Percentiles rank a stretch among this genome's conserved stretches.
These are phyloP conservation scores for Schizochytrium sp. DNA, from an alignment of 108 stramenopile genomes.

Conservation along the genomic window DNA sequence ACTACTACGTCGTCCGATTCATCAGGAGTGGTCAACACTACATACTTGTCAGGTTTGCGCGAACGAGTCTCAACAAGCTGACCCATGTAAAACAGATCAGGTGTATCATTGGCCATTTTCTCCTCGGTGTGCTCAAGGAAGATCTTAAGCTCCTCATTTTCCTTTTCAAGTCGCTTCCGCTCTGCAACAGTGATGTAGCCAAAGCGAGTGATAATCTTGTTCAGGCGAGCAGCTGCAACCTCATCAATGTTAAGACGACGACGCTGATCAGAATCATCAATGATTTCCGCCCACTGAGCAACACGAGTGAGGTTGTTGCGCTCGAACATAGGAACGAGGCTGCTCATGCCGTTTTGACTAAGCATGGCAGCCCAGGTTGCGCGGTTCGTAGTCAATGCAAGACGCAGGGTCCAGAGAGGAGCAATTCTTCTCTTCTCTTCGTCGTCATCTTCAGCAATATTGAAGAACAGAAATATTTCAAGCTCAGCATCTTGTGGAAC, in stretches of 20 bases:
- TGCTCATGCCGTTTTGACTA: conserved; percentile 3
- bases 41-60: not conserved
- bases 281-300: not conserved
- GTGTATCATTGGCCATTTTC: not conserved
- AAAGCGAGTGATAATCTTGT: conserved; percentile 5
- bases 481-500: not conserved
- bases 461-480: not conserved
- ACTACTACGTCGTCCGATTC: not conserved
- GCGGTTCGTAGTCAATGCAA: not conserved
- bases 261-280: not conserved
- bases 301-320: not conserved
- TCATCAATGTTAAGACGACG: not conserved
- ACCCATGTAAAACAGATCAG: conserved; percentile 4
- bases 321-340: not conserved
- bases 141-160: conserved; percentile 24
- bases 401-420: not conserved
- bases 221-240: not conserved
- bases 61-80: conserved; percentile 25
- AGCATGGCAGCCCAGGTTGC: conserved; percentile 42
- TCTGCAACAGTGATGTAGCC: not conserved
- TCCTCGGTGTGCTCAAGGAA: not conserved
- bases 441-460: not conserved
- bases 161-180: not conserved
- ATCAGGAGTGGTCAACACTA: not conserved
- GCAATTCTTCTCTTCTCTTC: not conserved